Base-by-base conservation (phyloP, 73 alveolate genomes). In the Paramecium sexaurelia region DNA sequence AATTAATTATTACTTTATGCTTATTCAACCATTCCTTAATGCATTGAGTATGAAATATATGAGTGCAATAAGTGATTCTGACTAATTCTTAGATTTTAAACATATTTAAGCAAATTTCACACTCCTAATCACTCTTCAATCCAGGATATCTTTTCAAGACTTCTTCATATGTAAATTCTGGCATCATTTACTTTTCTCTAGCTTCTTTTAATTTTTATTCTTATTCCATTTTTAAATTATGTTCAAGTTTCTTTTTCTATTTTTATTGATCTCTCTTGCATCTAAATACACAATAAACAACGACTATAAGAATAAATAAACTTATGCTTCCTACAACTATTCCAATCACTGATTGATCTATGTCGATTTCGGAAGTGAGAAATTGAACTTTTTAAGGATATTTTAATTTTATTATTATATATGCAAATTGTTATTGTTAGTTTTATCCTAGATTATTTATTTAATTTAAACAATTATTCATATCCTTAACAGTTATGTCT, bases 31-130 rank as follows among this genome's bases (percentile, higher is more conserved):
- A 86, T 19, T 86, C 39, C 9, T 40, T 66, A n/a, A 86, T 47
- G 10, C 93, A 86, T 9, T 55, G 45, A 11, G 32, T 27, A 33
- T 86, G 93, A 57, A 57, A 86, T 13, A 86, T 55, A 57, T 86
- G 93, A 47, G 61, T 86, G 20, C 93, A 86, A 57, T 66, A 86
- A 35, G 93, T 86, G 9, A 75, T 24, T 20, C 87, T 71, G 17
- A 86, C 73, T 24, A 24, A 17, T 36, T 86, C 93, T 45, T 86
- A 29, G 8, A 13, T 22, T 57, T 86, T 75, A 36, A 86, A 57
- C 10, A n/a, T 37, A 35, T 29, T 37, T 17, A 71, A 33, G 35
- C 86, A 71, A 27, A 71, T 71, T 71, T 24, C 33, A 33, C 90
- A 78, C 10, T 78, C 69, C 11, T 61, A 10, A 11, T 61, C 83